These are phyloP conservation scores for Talaromyces liani DNA, from an alignment of 495 filamentous ascomycete genomes.

Conservation along the genomic window DNA sequence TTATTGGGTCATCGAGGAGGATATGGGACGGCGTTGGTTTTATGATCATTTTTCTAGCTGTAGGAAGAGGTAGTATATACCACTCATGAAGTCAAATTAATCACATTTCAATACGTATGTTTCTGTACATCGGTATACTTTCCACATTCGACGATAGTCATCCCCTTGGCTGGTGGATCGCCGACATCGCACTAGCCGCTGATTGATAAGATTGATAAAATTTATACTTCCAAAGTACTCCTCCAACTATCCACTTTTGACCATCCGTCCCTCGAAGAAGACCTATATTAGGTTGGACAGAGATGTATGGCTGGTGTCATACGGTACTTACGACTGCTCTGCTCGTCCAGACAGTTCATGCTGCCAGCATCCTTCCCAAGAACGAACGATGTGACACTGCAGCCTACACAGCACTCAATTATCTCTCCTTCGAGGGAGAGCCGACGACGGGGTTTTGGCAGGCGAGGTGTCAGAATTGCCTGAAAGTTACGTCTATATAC, in stretches of 20 bases:
- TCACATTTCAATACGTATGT: background rate
- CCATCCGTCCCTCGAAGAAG: background rate
- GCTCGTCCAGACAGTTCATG: background rate
- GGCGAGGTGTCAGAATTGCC: constrained; percentile 19
- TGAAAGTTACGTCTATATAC: too few species aligned
- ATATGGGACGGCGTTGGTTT: background rate
- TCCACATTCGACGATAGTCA: background rate
- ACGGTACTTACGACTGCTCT: background rate
- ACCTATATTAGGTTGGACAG: background rate
- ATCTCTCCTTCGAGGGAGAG: constrained; percentile 27
- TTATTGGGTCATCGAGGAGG: background rate
- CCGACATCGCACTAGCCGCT: background rate
- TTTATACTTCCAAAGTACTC: background rate
- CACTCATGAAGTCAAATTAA: background rate
- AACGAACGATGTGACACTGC: constrained; percentile 31
- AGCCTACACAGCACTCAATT: constrained; percentile 28
- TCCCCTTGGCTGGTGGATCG: background rate
- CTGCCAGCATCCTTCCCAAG: background rate
- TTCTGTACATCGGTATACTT: background rate
- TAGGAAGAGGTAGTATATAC: background rate
- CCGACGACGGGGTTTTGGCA: constrained; percentile 20
- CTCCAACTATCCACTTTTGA: background rate
- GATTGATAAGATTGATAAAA: constrained; percentile 9
- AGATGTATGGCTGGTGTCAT: background rate
- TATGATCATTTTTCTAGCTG: background rate